phyloP scores from a whole-genome alignment of 192 early-diverging fungal species.

The Helicostylum pulchrum region DNA sequence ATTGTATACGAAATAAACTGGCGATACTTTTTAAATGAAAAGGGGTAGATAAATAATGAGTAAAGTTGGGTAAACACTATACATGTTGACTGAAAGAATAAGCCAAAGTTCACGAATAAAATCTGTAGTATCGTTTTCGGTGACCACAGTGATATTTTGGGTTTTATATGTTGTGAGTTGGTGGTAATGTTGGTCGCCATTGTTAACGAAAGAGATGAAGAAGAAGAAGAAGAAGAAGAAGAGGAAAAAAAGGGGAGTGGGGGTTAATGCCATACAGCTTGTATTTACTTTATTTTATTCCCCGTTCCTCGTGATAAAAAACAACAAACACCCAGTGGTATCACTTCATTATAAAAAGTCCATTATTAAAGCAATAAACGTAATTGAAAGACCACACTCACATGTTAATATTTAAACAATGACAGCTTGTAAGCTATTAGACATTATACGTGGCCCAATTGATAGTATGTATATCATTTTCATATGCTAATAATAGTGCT shows the following conservation, averaged over 20 bases:
- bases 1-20: constrained; percentile 18
- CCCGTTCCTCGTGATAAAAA: no score
- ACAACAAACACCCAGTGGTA: no score
- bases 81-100: constrained; percentile 25
- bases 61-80: constrained; percentile 1
- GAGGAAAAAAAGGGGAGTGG: not conserved
- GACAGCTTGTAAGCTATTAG: no score
- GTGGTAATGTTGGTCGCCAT: not conserved
- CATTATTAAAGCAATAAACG: no score
- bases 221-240: constrained; percentile 1
- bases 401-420: no score
- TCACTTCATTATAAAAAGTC: no score
- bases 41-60: constrained; percentile 20
- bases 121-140: constrained; percentile 8
- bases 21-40: constrained; percentile 9
- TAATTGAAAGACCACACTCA: no score
- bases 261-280: no score
- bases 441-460: no score
- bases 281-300: no score
- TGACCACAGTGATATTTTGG: not conserved
- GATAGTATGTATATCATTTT: no score
- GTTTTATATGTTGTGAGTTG: not conserved
- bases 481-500: no score
- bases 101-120: constrained; percentile 18
- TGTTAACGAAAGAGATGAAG: not conserved